These are phyloP conservation scores for Trichoderma gracile DNA, from an alignment of 2,329 filamentous ascomycete genomes.

Conservation along the genomic window DNA sequence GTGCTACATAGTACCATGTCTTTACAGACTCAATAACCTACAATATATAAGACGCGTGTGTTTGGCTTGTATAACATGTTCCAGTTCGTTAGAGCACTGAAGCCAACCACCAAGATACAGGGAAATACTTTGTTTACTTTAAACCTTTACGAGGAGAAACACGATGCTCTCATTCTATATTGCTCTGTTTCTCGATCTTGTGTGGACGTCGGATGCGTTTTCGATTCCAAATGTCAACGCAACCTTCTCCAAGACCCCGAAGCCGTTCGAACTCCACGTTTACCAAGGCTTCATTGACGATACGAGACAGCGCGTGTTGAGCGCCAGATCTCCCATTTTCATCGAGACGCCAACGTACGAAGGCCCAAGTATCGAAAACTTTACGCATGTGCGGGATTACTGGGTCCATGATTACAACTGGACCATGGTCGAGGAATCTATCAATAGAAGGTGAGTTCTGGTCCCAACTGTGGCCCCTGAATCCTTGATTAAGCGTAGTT, in stretches of 20 bases:
- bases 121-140: background rate
- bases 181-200: background rate
- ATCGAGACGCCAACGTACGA: background rate
- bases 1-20: no score
- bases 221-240: background rate
- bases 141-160: background rate
- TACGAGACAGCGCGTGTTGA: background rate
- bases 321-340: background rate
- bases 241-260: background rate
- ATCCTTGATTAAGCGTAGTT: background rate
- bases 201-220: background rate
- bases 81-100: no score
- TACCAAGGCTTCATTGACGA: background rate
- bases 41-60: no score
- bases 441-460: background rate
- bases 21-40: no score
- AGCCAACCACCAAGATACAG: background rate
- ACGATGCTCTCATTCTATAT: background rate
- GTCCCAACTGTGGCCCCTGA: no score
- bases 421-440: background rate
- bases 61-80: no score
- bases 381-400: background rate
- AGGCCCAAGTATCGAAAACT: no score
- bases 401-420: conserved; percentile 1
- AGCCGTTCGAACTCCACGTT: background rate